Conservation (phyloP, 2,329 filamentous ascomycete species). For the Pezicula neosporulosa region DNA sequence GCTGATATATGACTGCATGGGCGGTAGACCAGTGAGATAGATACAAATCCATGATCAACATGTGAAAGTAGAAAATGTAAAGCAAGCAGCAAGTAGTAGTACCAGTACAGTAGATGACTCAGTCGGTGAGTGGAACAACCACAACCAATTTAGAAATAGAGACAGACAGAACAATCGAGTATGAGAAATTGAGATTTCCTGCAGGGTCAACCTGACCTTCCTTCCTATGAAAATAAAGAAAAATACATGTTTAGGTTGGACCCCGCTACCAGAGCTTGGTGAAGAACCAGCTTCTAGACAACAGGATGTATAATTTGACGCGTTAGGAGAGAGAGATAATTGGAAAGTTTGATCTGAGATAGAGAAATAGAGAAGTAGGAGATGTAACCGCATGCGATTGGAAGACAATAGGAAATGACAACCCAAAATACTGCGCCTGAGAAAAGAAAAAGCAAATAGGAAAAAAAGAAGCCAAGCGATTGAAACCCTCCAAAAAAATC, state of each 20-base stretch:
- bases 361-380: conserved; percentile 11
- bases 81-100: no score
- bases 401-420: conserved; percentile 1
- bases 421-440: conserved; percentile 3
- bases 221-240: conserved; percentile 15
- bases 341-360: conserved; percentile 1
- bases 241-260: background rate
- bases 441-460: conserved; percentile 3
- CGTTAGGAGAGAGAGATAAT: conserved; percentile 4
- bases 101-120: no score
- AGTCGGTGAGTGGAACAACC: no score
- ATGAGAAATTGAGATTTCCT: conserved; percentile 2
- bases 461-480: conserved; percentile 3
- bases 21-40: no score
- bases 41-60: no score
- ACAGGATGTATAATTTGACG: conserved; percentile 1
- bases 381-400: conserved; percentile 17
- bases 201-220: conserved; percentile 13
- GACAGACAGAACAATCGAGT: background rate
- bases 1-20: no score
- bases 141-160: no score
- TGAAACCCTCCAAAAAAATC: conserved; percentile 5
- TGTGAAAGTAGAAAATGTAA: no score
- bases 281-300: conserved; percentile 18
- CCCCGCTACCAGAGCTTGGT: conserved; percentile 23